These are phyloP conservation scores for Bertia moriformis DNA, from an alignment of 2,329 filamentous ascomycete species.

Conservation along the genomic window DNA sequence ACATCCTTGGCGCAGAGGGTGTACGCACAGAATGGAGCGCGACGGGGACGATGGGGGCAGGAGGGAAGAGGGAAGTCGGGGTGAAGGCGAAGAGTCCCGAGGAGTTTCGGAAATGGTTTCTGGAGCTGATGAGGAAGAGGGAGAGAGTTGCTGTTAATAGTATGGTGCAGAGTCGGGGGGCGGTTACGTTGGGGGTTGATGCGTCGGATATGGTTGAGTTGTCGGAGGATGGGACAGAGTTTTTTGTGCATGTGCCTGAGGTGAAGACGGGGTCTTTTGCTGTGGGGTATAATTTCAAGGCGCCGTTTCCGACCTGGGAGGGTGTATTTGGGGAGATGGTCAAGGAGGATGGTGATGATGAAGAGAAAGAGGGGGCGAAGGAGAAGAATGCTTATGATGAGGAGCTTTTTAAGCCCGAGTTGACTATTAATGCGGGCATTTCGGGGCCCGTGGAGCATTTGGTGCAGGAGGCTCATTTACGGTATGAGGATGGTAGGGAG, in stretches of 20 bases:
- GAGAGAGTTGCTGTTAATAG: conserved; percentile 18
- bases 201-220: neutral
- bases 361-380: conserved; percentile 3
- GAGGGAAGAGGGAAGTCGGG: conserved; percentile 12
- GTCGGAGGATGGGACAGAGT: neutral
- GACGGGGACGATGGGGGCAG: conserved; percentile 14
- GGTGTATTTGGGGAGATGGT: conserved; percentile 7
- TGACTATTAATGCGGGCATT: conserved; percentile 3
- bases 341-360: conserved; percentile 4
- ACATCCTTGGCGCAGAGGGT: conserved; percentile 21
- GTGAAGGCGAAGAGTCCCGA: conserved; percentile 4
- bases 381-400: neutral
- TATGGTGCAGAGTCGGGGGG: conserved; percentile 16
- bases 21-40: conserved; percentile 19
- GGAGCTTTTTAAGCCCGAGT: neutral
- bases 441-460: conserved; percentile 1
- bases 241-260: neutral
- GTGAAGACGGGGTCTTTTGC: conserved; percentile 10
- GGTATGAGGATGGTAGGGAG: neutral
- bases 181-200: conserved; percentile 8
- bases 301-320: conserved; percentile 12
- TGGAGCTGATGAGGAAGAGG: conserved; percentile 18
- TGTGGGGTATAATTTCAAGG: conserved; percentile 17
- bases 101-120: conserved; percentile 5
- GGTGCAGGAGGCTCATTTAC: neutral